These are phyloP conservation scores for Cyberlindnera mrakii DNA, from an alignment of 805 yeast species.

Conservation along the genomic window DNA sequence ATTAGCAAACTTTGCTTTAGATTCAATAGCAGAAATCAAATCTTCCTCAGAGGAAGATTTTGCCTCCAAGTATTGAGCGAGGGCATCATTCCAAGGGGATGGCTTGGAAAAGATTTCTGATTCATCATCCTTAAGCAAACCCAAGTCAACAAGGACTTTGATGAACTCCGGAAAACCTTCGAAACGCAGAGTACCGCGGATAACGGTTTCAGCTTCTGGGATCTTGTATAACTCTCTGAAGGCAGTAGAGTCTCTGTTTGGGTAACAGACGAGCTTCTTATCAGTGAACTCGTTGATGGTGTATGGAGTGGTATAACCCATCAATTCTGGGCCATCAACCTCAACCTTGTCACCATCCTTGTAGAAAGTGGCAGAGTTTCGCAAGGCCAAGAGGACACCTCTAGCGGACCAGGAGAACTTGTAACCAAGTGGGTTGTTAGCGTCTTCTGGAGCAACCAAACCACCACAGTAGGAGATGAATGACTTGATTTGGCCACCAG, in stretches of 20 bases:
- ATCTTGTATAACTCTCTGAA: conserved; percentile 88
- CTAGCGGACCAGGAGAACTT: conserved; percentile 99
- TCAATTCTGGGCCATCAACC: conserved; percentile 82
- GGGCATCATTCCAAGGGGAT: conserved; percentile 84
- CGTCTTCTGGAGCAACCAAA: conserved; percentile 94
- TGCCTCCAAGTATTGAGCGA: conserved; percentile 71
- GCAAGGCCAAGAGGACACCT: conserved; percentile 92
- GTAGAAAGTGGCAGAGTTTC: conserved; percentile 89
- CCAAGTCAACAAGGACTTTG: conserved; percentile 90
- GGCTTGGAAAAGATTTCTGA: conserved; percentile 50
- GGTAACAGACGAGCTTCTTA: conserved; percentile 72
- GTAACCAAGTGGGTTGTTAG: conserved; percentile 97
- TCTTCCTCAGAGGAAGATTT: conserved; percentile 64
- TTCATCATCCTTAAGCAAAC: conserved; percentile 79
- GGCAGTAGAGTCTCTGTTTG: conserved; percentile 95
- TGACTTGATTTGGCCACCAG: conserved; percentile 87
- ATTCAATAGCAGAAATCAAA: conserved; percentile 66
- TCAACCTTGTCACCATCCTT: conserved; percentile 77
- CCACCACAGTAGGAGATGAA: conserved; percentile 99
- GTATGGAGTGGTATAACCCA: conserved; percentile 94
- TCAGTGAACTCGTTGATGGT: conserved; percentile 88
- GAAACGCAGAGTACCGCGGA: conserved; percentile 95
- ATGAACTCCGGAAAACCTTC: conserved; percentile 99
- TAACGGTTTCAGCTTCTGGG: conserved; percentile 95
- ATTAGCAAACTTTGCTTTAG: conserved; percentile 74